These are phyloP conservation scores for Heterobasidion occidentale DNA, from an alignment of 1,284 basidiomycete genomes.

Conservation along the genomic window DNA sequence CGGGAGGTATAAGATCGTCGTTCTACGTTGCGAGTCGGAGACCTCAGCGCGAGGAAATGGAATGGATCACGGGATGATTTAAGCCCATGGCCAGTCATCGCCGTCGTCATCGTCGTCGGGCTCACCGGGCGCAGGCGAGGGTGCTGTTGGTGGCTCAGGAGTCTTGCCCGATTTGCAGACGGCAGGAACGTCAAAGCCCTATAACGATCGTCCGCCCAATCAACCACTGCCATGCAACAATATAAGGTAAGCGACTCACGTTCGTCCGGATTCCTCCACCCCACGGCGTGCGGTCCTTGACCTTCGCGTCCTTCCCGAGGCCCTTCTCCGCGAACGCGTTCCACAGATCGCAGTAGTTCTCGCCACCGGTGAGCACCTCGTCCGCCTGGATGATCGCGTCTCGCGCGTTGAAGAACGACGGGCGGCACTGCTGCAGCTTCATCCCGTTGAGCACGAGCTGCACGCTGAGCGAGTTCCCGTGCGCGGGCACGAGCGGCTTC, in stretches of 20 bases:
- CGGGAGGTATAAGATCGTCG: too few relatives aligned
- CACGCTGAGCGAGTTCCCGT: constrained; percentile 83
- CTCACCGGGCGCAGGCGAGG: constrained; percentile 20
- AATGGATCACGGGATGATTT: background rate
- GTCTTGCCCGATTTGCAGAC: constrained; percentile 15
- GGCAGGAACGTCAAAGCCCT: constrained; percentile 22
- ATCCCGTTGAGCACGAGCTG: constrained; percentile 89
- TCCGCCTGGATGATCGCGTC: constrained; percentile 95
- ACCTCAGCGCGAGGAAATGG: too few relatives aligned
- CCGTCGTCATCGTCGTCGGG: constrained; percentile 21
- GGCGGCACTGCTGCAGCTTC: constrained; percentile 92
- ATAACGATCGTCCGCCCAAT: background rate
- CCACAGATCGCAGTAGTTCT: constrained; percentile 91
- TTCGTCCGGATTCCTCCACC: constrained; percentile 77
- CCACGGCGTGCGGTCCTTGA: constrained; percentile 85
- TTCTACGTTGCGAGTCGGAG: too few relatives aligned
- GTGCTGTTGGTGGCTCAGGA: constrained; percentile 12
- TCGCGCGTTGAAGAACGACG: constrained; percentile 87
- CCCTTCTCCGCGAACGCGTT: constrained; percentile 79
- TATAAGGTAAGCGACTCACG: constrained; percentile 23
- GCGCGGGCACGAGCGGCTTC: constrained; percentile 74
- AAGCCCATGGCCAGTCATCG: constrained; percentile 8
- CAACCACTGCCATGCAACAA: background rate
- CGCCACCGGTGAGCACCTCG: constrained; percentile 81
- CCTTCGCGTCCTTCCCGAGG: constrained; percentile 67